Evolutionary conservation across 345 rosid species (phyloP).

Genomic region (Physaria fendleri): DNA sequence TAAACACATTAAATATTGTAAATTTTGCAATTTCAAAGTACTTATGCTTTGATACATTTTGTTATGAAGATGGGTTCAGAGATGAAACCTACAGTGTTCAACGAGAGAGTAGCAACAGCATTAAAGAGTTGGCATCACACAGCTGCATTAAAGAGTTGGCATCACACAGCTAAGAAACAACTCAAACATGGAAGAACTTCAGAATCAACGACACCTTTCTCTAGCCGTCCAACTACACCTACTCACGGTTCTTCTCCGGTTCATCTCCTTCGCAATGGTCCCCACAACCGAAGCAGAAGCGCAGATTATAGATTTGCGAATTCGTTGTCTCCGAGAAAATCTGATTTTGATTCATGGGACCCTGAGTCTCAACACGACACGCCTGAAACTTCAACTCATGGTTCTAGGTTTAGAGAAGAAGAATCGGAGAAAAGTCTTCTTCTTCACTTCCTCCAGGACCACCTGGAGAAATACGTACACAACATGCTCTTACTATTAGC

Average conservation of each 20-base stretch:
- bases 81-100: no score
- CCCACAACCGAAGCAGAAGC: constrained; percentile 27
- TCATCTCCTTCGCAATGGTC: constrained; percentile 44
- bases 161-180: constrained; percentile 62
- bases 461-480: constrained; percentile 3
- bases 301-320: constrained; percentile 5
- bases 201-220: constrained; percentile 42
- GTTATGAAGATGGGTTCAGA: constrained; percentile 70
- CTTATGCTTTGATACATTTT: not conserved
- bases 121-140: no score
- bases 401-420: constrained; percentile 12
- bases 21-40: not conserved
- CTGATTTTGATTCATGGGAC: constrained; percentile 22
- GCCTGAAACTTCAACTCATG: not conserved
- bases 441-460: constrained; percentile 16
- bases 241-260: constrained; percentile 50
- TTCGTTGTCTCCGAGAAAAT: constrained; percentile 21
- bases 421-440: constrained; percentile 1
- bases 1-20: no score
- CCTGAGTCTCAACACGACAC: constrained; percentile 25
- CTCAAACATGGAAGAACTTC: constrained; percentile 49
- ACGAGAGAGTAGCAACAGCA: no score
- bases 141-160: constrained; percentile 79
- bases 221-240: constrained; percentile 61
- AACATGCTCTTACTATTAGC: no score